These are phyloP conservation scores for Tetrapisispora namnaoensis DNA, from an alignment of 805 yeast species.

Conservation along the genomic window DNA sequence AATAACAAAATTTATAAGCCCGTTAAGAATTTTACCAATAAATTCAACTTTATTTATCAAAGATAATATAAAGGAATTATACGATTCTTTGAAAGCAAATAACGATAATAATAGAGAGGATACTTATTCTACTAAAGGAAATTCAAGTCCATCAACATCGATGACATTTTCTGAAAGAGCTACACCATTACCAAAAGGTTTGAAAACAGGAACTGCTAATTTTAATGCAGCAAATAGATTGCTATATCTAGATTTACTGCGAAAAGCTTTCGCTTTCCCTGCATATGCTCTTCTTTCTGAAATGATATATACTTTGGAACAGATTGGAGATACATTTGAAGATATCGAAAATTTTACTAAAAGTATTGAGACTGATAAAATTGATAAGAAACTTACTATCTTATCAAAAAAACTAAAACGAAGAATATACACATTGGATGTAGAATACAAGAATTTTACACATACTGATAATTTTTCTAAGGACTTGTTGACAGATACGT, in stretches of 20 bases:
- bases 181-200: background rate
- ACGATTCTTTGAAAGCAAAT: constrained; percentile 3
- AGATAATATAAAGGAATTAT: constrained; percentile 12
- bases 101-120: background rate
- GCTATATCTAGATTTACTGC: constrained; percentile 26
- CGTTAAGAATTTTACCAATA: constrained; percentile 34
- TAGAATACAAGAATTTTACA: constrained; percentile 30
- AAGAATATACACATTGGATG: constrained; percentile 28
- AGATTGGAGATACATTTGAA: constrained; percentile 12
- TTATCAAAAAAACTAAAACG: constrained; percentile 18
- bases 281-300: constrained; percentile 24
- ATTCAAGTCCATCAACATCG: background rate
- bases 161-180: constrained; percentile 1
- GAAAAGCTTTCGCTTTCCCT: constrained; percentile 27
- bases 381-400: constrained; percentile 2
- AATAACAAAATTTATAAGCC: constrained; percentile 33
- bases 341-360: constrained; percentile 1
- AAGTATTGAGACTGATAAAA: background rate
- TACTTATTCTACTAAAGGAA: too few species aligned
- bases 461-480: constrained; percentile 29
- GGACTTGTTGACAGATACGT: constrained; percentile 29
- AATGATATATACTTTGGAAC: constrained; percentile 26
- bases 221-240: constrained; percentile 3
- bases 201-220: background rate
- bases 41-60: constrained; percentile 15